Percentiles rank a stretch among this genome's conserved stretches.
phyloP scores from a whole-genome alignment of 805 yeast genomes.

The Zygotorulaspora florentina region DNA sequence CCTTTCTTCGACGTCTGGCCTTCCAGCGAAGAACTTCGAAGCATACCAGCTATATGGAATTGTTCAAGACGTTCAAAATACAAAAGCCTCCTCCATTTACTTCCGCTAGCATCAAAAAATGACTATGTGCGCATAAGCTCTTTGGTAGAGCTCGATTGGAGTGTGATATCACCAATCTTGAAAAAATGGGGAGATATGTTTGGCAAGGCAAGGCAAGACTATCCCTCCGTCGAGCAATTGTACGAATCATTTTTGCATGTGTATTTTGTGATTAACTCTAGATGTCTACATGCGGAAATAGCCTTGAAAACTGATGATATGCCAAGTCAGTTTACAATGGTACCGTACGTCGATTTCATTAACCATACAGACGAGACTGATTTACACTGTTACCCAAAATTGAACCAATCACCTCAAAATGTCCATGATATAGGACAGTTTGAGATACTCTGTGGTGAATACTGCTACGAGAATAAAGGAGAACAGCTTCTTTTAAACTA shows the following conservation, averaged over 20 bases:
- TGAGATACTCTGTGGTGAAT: slow-evolving; percentile 28
- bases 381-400: slow-evolving; percentile 51
- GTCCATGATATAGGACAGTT: slow-evolving; percentile 30
- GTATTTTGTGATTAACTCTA: slow-evolving; percentile 86
- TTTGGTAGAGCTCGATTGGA: slow-evolving; percentile 46
- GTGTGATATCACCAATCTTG: slow-evolving; percentile 32
- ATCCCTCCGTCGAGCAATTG: slow-evolving; percentile 6
- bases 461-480: slow-evolving; percentile 18
- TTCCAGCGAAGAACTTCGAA: slow-evolving; percentile 43
- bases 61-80: slow-evolving; percentile 27
- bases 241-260: slow-evolving; percentile 50
- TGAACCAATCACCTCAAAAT: slow-evolving; percentile 17
- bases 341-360: slow-evolving; percentile 84
- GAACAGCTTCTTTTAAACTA: slow-evolving; percentile 72
- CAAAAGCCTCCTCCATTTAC: slow-evolving; percentile 29
- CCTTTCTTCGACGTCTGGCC: slow-evolving; percentile 71
- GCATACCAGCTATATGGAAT: slow-evolving; percentile 65
- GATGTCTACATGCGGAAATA: slow-evolving; percentile 78
- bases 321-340: slow-evolving; percentile 75
- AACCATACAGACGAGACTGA: slow-evolving; percentile 55
- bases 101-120: slow-evolving; percentile 43
- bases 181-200: slow-evolving; percentile 18
- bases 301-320: slow-evolving; percentile 46
- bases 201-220: neutral
- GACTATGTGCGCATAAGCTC: slow-evolving; percentile 42